Base-by-base conservation (phyloP, 805 yeast species). In the Barnettozyma californica region DNA sequence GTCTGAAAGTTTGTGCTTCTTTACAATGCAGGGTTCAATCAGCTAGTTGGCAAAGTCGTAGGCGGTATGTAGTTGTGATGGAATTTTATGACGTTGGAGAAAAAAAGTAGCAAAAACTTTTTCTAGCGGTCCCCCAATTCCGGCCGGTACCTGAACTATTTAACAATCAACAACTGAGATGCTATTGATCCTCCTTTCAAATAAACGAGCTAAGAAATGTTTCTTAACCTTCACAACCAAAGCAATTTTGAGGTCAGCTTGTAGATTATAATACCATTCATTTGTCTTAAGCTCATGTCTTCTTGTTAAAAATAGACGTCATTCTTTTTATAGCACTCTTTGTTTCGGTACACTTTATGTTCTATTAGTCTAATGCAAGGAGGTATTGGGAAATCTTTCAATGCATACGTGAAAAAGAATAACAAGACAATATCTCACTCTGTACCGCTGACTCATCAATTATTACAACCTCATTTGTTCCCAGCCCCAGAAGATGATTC, bases 71-170 rank as follows among this genome's bases (percentile, higher is more conserved):
- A 29, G 11, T 3, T n/a, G 33, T 13, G 33, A 29, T 29, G 16
- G 33, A n/a, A 29, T 29, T 29, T 27, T 29, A 13, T 29, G 33
- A 40, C 14, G 20, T 2, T 23, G 31, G 33, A 26, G 43, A 40
- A 40, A 40, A 40, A 40, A 40, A 40, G 31, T 23, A 40, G 43
- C 31, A 23, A 40, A 21, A 40, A n/a, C 7, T 25, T 40, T 25
- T 40, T 40, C 20, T 23, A 25, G 31, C 23, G 29, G 29, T 38
- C 11, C 3, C 2, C 29, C 25, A 23, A 38, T 20, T 38, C 29
- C 41, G 29, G 41, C 11, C 21, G 41, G 38, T 19, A 27, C 35
- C 34, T 41, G 9, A 13, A 27, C 16, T 18, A 27, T 11, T 18
- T 36, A 27, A 41, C 20, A 9, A n/a, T 9, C 21, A 35, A 35